These are phyloP conservation scores for Erodium maritimum DNA, from an alignment of 345 rosid genomes.

Conservation along the genomic window DNA sequence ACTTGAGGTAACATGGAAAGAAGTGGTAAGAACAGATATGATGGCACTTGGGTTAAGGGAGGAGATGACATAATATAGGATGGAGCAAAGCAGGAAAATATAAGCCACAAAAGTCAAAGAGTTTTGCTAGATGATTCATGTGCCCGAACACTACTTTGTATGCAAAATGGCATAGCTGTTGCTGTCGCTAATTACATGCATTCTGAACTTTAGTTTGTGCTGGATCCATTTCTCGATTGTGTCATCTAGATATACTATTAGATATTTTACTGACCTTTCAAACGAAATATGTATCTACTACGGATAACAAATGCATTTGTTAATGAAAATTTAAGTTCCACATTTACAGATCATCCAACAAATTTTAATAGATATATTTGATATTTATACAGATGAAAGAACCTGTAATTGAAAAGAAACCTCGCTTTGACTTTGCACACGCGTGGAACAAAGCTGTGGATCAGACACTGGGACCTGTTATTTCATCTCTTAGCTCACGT, in stretches of 20 bases:
- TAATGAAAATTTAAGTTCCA: neutral
- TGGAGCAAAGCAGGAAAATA: no score
- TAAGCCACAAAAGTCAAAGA: no score
- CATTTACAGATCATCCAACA: neutral
- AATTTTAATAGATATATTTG: neutral
- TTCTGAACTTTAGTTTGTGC: neutral
- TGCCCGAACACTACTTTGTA: no score
- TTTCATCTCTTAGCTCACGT: slow-evolving; percentile 55
- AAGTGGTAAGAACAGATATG: no score
- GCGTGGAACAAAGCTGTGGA: slow-evolving; percentile 86
- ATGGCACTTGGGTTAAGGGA: no score
- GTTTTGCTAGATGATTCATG: no score
- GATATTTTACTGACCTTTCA: neutral
- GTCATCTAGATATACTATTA: neutral
- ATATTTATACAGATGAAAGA: slow-evolving; percentile 37
- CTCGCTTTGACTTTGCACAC: slow-evolving; percentile 40
- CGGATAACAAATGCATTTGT: no score
- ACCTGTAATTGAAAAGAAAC: slow-evolving; percentile 45
- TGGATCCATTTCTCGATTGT: no score
- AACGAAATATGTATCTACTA: neutral
- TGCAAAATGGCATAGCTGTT: no score
- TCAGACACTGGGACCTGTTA: slow-evolving; percentile 50
- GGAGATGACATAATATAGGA: no score
- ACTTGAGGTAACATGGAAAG: no score
- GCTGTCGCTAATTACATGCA: neutral